Evolutionary conservation across 495 filamentous ascomycete genomes (phyloP).

Genomic region (Penicillium robsamsonii): DNA sequence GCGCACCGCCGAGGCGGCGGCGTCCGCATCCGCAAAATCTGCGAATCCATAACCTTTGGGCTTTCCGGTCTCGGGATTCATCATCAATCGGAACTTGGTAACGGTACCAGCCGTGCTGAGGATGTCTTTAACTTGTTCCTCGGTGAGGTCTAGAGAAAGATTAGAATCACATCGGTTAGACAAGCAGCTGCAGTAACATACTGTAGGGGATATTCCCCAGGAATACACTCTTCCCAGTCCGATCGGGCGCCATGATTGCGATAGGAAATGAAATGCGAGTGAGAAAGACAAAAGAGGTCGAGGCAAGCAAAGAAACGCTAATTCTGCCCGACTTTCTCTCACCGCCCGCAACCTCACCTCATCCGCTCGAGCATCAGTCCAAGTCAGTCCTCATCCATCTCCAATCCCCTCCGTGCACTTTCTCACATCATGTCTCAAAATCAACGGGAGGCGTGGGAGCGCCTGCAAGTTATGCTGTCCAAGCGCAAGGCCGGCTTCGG

Average conservation of each 20-base stretch:
- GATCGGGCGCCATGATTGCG: slow-evolving; percentile 54
- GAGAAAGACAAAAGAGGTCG: slow-evolving; percentile 14
- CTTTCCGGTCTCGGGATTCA: slow-evolving; percentile 90
- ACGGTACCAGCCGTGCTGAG: slow-evolving; percentile 86
- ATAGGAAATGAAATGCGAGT: slow-evolving; percentile 7
- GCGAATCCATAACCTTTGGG: slow-evolving; percentile 97
- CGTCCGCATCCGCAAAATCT: slow-evolving; percentile 86
- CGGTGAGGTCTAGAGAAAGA: slow-evolving; percentile 66
- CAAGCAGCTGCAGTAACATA: slow-evolving; percentile 11
- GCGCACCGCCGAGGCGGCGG: slow-evolving; percentile 88
- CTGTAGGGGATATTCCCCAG: slow-evolving; percentile 80
- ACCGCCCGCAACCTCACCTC: slow-evolving; percentile 25
- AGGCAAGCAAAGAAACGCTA: slow-evolving; percentile 16
- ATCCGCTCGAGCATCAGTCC: slow-evolving; percentile 19
- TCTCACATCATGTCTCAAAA: slow-evolving; percentile 52
- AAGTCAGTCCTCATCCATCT: slow-evolving; percentile 25
- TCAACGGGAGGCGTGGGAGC: slow-evolving; percentile 63
- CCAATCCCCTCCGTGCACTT: slow-evolving; percentile 14
- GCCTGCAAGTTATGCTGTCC: slow-evolving; percentile 61
- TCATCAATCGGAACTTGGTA: slow-evolving; percentile 88
- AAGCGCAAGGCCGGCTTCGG: slow-evolving; percentile 47
- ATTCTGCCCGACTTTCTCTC: slow-evolving; percentile 30
- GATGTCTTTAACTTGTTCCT: slow-evolving; percentile 91
- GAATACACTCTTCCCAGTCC: slow-evolving; percentile 66
- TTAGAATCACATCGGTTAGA: slow-evolving; percentile 18